Percentiles rank a stretch among this genome's conserved stretches.
Conservation (phyloP, 2,329 filamentous ascomycete species). For the Phyllosticta paracitricarpa region DNA sequence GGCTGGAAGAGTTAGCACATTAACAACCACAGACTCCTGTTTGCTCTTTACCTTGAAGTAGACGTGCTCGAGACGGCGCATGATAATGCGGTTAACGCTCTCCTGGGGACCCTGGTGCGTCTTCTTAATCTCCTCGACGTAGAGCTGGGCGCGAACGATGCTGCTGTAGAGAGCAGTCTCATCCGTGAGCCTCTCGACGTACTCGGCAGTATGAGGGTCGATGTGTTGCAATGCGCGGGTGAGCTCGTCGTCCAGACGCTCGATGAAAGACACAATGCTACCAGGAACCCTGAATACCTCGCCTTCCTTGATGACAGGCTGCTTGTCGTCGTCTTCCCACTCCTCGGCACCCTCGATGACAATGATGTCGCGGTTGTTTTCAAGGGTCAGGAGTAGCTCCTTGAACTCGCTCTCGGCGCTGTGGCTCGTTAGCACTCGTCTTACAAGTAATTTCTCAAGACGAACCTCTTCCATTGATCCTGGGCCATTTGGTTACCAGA, state of each 20-base stretch:
- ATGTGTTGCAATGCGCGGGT: slow-evolving; percentile 95
- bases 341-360: slow-evolving; percentile 90
- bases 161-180: slow-evolving; percentile 86
- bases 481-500: slow-evolving; percentile 76
- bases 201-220: slow-evolving; percentile 96
- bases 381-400: slow-evolving; percentile 66
- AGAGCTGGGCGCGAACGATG: slow-evolving; percentile 79
- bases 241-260: slow-evolving; percentile 93
- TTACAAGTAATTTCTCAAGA: background rate
- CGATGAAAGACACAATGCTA: slow-evolving; percentile 86
- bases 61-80: slow-evolving; percentile 89
- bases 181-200: slow-evolving; percentile 88
- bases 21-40: background rate
- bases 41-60: slow-evolving; percentile 75
- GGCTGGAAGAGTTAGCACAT: slow-evolving; percentile 44
- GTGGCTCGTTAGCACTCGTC: background rate
- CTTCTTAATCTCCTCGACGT: slow-evolving; percentile 74
- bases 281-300: slow-evolving; percentile 87
- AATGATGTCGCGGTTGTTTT: slow-evolving; percentile 68
- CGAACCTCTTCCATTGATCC: slow-evolving; percentile 83
- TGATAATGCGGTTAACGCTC: slow-evolving; percentile 81
- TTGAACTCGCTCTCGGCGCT: slow-evolving; percentile 75
- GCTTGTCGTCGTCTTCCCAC: slow-evolving; percentile 98
- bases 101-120: slow-evolving; percentile 71
- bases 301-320: slow-evolving; percentile 59